A percentile compares a stretch with the other conserved stretches of the same genome.
phyloP scores from a whole-genome alignment of 1,284 basidiomycete genomes.

The Boletus sp. region DNA sequence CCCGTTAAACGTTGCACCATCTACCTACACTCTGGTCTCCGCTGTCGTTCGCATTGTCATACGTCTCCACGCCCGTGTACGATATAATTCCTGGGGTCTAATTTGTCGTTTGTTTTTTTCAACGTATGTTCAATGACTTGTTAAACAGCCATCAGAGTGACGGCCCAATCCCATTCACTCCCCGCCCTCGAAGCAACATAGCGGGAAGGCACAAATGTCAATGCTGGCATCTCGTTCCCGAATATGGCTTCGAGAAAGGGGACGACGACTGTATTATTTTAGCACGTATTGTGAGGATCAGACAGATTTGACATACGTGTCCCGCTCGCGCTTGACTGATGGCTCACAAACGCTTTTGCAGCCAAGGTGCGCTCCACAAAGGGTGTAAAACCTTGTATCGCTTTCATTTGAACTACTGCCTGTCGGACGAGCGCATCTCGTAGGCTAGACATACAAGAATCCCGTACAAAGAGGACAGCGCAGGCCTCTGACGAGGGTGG shows the following conservation, averaged over 20 bases:
- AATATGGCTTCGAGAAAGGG: conserved; percentile 22
- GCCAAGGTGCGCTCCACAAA: conserved; percentile 22
- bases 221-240: conserved; percentile 33
- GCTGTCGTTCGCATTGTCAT: conserved; percentile 2
- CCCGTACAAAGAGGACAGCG: conserved; percentile 44
- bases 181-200: conserved; percentile 39
- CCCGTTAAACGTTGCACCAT: background rate
- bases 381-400: conserved; percentile 13
- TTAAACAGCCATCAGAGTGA: conserved; percentile 38
- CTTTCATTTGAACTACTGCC: conserved; percentile 28
- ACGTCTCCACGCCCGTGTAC: conserved; percentile 5
- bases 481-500: conserved; percentile 37
- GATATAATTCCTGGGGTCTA: background rate
- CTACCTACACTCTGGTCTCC: background rate
- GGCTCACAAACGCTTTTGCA: conserved; percentile 27
- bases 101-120: background rate
- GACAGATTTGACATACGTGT: conserved; percentile 16
- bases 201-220: conserved; percentile 55
- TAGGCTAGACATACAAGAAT: conserved; percentile 8
- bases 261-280: conserved; percentile 14
- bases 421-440: conserved; percentile 13
- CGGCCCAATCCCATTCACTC: conserved; percentile 55
- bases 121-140: background rate
- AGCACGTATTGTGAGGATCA: background rate
- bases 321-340: conserved; percentile 2